These are phyloP conservation scores for Peronospora farinosa DNA, from an alignment of 352 stramenopile species.

Conservation along the genomic window DNA sequence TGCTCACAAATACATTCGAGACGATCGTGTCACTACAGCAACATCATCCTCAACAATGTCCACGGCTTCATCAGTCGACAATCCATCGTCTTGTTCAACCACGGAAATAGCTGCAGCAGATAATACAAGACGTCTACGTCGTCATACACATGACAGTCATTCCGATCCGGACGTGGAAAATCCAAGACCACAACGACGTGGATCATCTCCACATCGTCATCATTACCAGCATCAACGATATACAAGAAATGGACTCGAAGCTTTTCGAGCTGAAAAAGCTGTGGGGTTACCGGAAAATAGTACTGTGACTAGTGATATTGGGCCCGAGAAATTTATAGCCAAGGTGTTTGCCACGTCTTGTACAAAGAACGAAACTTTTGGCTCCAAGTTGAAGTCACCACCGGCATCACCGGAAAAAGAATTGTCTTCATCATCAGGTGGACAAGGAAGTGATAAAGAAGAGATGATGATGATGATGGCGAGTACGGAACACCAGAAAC, in stretches of 20 bases:
- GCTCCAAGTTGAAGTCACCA: slow-evolving; percentile 8
- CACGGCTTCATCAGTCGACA: slow-evolving; percentile 27
- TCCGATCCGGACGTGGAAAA: slow-evolving; percentile 11
- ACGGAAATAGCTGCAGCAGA: slow-evolving; percentile 7
- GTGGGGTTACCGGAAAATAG: neutral
- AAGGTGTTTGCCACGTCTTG: slow-evolving; percentile 28
- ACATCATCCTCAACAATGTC: slow-evolving; percentile 35
- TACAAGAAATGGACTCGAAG: neutral
- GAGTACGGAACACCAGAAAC: slow-evolving; percentile 13
- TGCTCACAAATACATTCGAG: slow-evolving; percentile 19
- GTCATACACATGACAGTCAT: slow-evolving; percentile 24
- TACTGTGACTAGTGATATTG: slow-evolving; percentile 19
- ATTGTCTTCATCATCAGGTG: slow-evolving; percentile 40
- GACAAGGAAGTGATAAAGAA: slow-evolving; percentile 43
- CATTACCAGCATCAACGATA: slow-evolving; percentile 16
- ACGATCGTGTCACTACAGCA: slow-evolving; percentile 19
- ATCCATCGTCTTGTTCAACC: slow-evolving; percentile 11
- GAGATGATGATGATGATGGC: slow-evolving; percentile 14
- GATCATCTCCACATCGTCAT: slow-evolving; percentile 15
- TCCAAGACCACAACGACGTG: slow-evolving; percentile 7
- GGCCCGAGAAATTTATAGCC: slow-evolving; percentile 38
- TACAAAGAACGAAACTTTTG: slow-evolving; percentile 1
- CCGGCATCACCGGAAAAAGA: slow-evolving; percentile 26
- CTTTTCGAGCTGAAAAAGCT: neutral
- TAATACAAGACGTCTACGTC: slow-evolving; percentile 8